phyloP scores from a whole-genome alignment of 805 yeast genomes.

The Millerago galiae region DNA sequence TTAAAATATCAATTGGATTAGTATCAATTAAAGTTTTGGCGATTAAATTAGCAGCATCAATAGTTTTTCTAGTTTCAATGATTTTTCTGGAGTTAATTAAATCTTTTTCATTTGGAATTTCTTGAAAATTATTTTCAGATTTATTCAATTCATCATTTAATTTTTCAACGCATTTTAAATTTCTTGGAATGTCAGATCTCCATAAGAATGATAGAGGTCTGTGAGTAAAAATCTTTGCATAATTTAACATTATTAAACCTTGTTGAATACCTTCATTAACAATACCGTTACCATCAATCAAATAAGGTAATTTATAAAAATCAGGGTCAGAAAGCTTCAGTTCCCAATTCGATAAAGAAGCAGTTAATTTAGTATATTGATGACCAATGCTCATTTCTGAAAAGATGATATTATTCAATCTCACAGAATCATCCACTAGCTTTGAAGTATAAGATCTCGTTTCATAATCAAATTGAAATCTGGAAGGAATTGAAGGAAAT shows the following conservation, averaged over 20 bases:
- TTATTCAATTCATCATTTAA: slow-evolving; percentile 22
- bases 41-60: slow-evolving; percentile 46
- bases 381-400: slow-evolving; percentile 32
- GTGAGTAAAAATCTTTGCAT: slow-evolving; percentile 50
- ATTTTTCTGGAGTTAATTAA: slow-evolving; percentile 38
- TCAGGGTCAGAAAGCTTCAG: slow-evolving; percentile 39
- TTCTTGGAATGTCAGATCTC: slow-evolving; percentile 41
- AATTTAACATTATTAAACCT: slow-evolving; percentile 39
- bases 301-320: slow-evolving; percentile 34
- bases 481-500: slow-evolving; percentile 34
- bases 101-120: slow-evolving; percentile 24
- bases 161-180: slow-evolving; percentile 30
- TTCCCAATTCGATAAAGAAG: slow-evolving; percentile 46
- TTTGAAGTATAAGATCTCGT: slow-evolving; percentile 40
- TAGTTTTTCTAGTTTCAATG: slow-evolving; percentile 47
- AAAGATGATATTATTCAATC: slow-evolving; percentile 39
- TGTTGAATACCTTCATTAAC: slow-evolving; percentile 52
- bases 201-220: slow-evolving; percentile 47
- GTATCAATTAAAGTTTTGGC: slow-evolving; percentile 42
- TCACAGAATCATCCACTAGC: slow-evolving; percentile 44
- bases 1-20: slow-evolving; percentile 34
- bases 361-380: slow-evolving; percentile 34
- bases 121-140: slow-evolving; percentile 26
- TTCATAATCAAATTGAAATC: slow-evolving; percentile 37
- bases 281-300: slow-evolving; percentile 35